A percentile compares a stretch with the other conserved stretches of the same genome.
Evolutionary conservation across 192 early-diverging fungal genomes (phyloP).

Genomic region (Backusella australiensis): DNA sequence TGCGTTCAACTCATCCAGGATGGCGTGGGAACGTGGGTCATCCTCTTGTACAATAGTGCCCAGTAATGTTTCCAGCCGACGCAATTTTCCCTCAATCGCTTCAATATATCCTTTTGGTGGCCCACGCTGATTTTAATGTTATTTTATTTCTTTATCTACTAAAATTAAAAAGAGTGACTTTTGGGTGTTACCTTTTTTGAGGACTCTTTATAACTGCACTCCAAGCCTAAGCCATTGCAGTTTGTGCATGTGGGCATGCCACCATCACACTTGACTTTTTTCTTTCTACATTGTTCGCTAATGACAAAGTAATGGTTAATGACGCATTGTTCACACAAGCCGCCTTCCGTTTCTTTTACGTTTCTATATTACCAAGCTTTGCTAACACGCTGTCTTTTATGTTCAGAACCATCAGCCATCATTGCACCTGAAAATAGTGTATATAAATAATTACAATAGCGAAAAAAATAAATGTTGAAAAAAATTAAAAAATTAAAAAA

Average conservation of each 20-base stretch:
- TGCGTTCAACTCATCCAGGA: conserved; percentile 36
- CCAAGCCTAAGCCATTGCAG: conserved; percentile 58
- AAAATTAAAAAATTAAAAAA: not conserved
- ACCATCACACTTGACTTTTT: conserved; percentile 85
- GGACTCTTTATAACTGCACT: conserved; percentile 63
- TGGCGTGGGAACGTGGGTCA: conserved; percentile 42
- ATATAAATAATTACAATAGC: not conserved
- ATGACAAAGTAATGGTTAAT: not conserved
- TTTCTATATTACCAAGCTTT: conserved; percentile 19
- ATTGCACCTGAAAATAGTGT: not conserved
- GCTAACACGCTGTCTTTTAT: conserved; percentile 21
- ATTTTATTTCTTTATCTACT: not conserved
- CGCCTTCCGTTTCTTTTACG: not conserved
- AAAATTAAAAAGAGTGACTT: not conserved
- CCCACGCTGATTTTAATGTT: conserved; percentile 53
- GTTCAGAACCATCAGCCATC: not conserved
- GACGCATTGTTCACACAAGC: not conserved
- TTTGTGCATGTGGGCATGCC: conserved; percentile 65
- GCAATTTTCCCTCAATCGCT: conserved; percentile 72
- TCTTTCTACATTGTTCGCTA: conserved; percentile 74
- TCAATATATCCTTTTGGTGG: conserved; percentile 89
- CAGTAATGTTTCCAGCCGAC: conserved; percentile 68
- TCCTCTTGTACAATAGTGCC: conserved; percentile 53
- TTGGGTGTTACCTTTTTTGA: conserved; percentile 33
- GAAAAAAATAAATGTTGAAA: not conserved